Conservation (phyloP, 2,329 filamentous ascomycete genomes). For the Cordyceps farinosa region DNA sequence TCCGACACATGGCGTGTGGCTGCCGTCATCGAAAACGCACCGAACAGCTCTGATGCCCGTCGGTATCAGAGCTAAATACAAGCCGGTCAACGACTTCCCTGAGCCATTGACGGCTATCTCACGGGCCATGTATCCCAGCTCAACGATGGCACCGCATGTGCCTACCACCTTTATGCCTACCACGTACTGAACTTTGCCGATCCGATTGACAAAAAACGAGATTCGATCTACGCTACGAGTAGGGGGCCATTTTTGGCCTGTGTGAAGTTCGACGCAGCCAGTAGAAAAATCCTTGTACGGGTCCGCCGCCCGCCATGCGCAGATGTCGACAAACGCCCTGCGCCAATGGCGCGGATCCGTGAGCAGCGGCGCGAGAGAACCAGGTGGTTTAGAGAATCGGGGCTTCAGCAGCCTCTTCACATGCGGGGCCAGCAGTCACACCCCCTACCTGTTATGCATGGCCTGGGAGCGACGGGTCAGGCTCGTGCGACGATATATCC, state of each 20-base stretch:
- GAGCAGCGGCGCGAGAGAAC: neutral
- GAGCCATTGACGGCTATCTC: neutral
- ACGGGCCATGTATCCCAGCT: constrained; percentile 5
- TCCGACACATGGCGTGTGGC: neutral
- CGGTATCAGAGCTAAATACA: neutral
- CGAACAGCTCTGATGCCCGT: neutral
- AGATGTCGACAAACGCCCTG: neutral
- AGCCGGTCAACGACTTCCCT: neutral
- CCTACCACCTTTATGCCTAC: constrained; percentile 6
- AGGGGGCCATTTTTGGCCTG: neutral
- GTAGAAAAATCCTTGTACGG: neutral
- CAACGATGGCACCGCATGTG: neutral
- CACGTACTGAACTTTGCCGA: neutral
- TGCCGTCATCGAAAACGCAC: neutral
- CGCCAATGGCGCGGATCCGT: neutral
- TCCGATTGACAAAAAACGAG: neutral
- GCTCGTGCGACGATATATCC: neutral
- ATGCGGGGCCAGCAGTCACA: neutral
- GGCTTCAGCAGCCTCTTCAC: neutral
- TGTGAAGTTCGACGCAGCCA: neutral
- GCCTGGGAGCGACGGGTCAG: neutral
- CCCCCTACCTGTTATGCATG: constrained; percentile 1
- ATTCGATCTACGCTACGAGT: neutral
- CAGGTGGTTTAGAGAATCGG: neutral
- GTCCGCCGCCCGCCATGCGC: neutral